Conservation (phyloP, 139 green algal species). For the Coelastrella sp. region DNA sequence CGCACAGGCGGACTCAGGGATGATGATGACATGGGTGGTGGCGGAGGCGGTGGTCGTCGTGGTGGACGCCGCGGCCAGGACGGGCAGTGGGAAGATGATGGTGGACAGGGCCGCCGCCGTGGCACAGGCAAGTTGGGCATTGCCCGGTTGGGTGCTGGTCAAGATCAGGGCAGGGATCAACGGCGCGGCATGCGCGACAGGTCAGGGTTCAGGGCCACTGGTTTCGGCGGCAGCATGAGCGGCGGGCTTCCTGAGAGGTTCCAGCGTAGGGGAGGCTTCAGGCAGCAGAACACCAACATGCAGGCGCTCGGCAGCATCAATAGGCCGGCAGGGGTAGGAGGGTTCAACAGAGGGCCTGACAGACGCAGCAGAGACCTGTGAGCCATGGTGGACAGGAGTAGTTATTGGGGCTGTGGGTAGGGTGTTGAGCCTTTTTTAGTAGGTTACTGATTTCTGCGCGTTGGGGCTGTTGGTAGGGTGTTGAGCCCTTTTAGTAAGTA, state of each 20-base stretch:
- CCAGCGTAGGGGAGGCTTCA: neutral
- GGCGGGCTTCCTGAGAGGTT: slow-evolving; percentile 41
- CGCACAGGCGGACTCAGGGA: slow-evolving; percentile 80
- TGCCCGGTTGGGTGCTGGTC: slow-evolving; percentile 47
- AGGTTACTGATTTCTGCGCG: no score
- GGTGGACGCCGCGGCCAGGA: neutral
- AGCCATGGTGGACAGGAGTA: neutral
- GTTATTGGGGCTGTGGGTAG: neutral
- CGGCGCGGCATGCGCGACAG: slow-evolving; percentile 43
- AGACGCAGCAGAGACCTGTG: slow-evolving; percentile 12
- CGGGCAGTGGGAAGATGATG: slow-evolving; percentile 50
- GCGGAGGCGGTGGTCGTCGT: slow-evolving; percentile 46
- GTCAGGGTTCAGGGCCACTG: slow-evolving; percentile 44
- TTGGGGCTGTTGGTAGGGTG: neutral
- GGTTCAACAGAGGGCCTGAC: slow-evolving; percentile 1
- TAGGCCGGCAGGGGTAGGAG: neutral
- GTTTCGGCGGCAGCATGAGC: slow-evolving; percentile 54
- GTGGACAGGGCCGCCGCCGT: slow-evolving; percentile 32
- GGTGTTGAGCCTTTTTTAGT: neutral
- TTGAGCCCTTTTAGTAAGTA: neutral
- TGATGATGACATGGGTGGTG: slow-evolving; percentile 73
- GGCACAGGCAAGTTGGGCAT: slow-evolving; percentile 1
- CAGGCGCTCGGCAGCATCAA: slow-evolving; percentile 39
- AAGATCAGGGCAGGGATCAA: slow-evolving; percentile 50
- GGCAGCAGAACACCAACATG: slow-evolving; percentile 45